These are phyloP conservation scores for Phaffia rhodozyma DNA, from an alignment of 1,284 basidiomycete genomes.

Conservation along the genomic window DNA sequence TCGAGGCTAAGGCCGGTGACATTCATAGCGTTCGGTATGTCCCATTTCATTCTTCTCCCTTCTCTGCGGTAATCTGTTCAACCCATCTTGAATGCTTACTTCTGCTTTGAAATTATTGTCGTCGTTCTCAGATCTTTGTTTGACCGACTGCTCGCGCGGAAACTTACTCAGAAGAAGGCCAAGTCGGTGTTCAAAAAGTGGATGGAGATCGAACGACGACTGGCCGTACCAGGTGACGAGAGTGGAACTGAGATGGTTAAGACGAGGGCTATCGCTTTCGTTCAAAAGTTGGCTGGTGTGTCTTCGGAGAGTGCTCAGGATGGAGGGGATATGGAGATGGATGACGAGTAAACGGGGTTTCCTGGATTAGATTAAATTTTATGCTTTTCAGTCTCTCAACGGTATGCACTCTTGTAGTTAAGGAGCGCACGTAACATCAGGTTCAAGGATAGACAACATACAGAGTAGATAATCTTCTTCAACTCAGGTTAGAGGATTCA, in stretches of 20 bases:
- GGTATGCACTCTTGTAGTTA: neutral
- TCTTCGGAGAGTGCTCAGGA: neutral
- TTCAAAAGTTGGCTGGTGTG: constrained; percentile 4
- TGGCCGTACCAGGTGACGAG: constrained; percentile 57
- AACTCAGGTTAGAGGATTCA: neutral
- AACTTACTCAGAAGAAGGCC: constrained; percentile 88
- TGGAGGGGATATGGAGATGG: constrained; percentile 14
- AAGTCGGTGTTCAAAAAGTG: constrained; percentile 99
- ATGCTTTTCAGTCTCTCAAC: neutral
- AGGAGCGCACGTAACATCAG: neutral
- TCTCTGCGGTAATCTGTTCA: neutral
- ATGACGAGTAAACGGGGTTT: constrained; percentile 1
- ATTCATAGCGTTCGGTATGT: constrained; percentile 59
- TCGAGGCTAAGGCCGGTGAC: constrained; percentile 68
- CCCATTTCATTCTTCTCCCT: neutral
- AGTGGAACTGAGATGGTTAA: constrained; percentile 72
- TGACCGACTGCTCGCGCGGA: constrained; percentile 64
- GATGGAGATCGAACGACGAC: constrained; percentile 72
- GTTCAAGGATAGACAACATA: neutral
- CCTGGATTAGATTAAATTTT: neutral
- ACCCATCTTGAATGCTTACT: constrained; percentile 9
- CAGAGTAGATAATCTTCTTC: neutral
- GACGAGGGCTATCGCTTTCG: constrained; percentile 48
- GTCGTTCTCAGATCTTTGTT: constrained; percentile 55
- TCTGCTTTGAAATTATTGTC: constrained; percentile 7